Conservation (phyloP, 805 yeast genomes). For the Nakazawaea peltata region DNA sequence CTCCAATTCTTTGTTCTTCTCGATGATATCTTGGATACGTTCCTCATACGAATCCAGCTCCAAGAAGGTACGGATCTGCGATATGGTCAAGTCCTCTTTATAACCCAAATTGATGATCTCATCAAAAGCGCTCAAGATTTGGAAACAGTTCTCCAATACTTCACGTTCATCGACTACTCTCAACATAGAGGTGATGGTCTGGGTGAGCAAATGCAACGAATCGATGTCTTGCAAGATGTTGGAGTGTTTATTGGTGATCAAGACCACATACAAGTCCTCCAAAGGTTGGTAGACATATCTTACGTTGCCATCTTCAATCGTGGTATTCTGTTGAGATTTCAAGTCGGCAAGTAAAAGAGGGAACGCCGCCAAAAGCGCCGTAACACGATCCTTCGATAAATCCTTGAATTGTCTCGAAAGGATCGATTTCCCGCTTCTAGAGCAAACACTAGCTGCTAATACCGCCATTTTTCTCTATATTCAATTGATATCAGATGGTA, state of each 20-base stretch:
- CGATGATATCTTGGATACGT: conserved; percentile 96
- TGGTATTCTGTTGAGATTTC: conserved; percentile 74
- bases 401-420: conserved; percentile 89
- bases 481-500: too few relatives aligned
- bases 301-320: conserved; percentile 85
- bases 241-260: conserved; percentile 84
- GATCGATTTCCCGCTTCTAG: conserved; percentile 88
- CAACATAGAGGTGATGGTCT: conserved; percentile 69
- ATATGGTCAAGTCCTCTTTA: conserved; percentile 73
- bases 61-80: conserved; percentile 82
- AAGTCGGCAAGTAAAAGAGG: conserved; percentile 69
- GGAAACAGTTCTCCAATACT: conserved; percentile 78
- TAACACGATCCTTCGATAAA: conserved; percentile 74
- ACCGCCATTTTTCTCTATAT: conserved; percentile 49
- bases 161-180: conserved; percentile 74
- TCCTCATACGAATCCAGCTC: conserved; percentile 99
- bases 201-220: conserved; percentile 79
- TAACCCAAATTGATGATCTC: conserved; percentile 88
- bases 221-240: conserved; percentile 93
- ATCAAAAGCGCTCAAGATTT: conserved; percentile 85
- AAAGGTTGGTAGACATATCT: conserved; percentile 94
- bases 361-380: conserved; percentile 77
- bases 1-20: conserved; percentile 91
- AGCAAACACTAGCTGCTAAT: conserved; percentile 89
- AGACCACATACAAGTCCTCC: conserved; percentile 85